These are phyloP conservation scores for Ceratocystis albifundus DNA, from an alignment of 2,329 filamentous ascomycete genomes.

Conservation along the genomic window DNA sequence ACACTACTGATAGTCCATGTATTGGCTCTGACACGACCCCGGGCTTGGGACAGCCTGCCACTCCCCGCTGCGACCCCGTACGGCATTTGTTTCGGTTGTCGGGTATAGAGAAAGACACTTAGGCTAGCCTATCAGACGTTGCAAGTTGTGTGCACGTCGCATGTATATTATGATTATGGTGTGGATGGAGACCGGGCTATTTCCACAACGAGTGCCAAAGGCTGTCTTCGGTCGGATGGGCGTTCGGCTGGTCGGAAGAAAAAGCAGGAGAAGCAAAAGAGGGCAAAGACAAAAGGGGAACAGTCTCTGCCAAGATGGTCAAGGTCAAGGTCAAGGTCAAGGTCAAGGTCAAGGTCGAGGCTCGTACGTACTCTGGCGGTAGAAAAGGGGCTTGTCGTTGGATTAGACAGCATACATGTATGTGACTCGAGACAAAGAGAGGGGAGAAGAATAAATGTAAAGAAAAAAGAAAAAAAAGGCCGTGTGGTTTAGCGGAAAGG, in stretches of 20 bases:
- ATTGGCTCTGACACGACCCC: conserved; percentile 20
- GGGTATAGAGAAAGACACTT: background rate
- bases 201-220: background rate
- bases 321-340: background rate
- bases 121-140: background rate
- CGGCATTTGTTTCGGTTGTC: conserved; percentile 16
- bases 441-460: too few relatives aligned
- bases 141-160: background rate
- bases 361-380: too few relatives aligned
- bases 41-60: conserved; percentile 16
- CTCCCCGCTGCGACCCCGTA: conserved; percentile 19
- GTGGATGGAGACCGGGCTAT: conserved; percentile 6
- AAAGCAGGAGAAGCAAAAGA: background rate
- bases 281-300: background rate
- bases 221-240: conserved; percentile 11
- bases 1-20: conserved; percentile 22
- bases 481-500: too few relatives aligned
- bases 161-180: background rate
- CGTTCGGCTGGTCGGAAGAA: conserved; percentile 13
- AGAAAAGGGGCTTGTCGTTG: too few relatives aligned
- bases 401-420: background rate
- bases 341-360: background rate
- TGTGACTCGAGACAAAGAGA: background rate
- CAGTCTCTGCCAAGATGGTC: background rate
- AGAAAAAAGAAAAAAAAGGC: too few relatives aligned